These are phyloP conservation scores for Xylaria digitata DNA, from an alignment of 2,329 filamentous ascomycete species.

Conservation along the genomic window DNA sequence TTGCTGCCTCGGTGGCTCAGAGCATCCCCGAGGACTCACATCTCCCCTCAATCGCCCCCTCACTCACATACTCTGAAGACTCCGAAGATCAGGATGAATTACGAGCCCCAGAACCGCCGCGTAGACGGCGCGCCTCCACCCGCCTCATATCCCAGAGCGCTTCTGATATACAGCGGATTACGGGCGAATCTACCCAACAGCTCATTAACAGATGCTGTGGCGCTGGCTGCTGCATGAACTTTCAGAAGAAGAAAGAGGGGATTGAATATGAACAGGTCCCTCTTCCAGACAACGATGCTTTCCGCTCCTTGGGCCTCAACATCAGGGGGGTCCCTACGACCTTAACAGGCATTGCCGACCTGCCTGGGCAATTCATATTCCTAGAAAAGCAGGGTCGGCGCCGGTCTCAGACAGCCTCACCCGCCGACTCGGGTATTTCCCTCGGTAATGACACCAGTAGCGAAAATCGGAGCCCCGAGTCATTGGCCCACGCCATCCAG, in stretches of 20 bases:
- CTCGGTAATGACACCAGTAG: constrained; percentile 55
- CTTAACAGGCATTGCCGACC: constrained; percentile 75
- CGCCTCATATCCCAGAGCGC: constrained; percentile 73
- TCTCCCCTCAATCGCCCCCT: constrained; percentile 66
- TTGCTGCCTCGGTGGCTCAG: constrained; percentile 55
- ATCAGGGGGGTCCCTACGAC: constrained; percentile 79
- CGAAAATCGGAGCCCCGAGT: constrained; percentile 49
- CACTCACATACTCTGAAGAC: constrained; percentile 71
- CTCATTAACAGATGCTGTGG: constrained; percentile 73
- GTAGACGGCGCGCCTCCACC: constrained; percentile 74
- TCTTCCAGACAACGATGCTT: constrained; percentile 85
- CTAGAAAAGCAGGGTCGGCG: constrained; percentile 67
- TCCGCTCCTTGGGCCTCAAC: constrained; percentile 79
- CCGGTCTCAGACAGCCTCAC: constrained; percentile 55
- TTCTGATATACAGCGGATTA: constrained; percentile 71
- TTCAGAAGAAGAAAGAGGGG: constrained; percentile 57
- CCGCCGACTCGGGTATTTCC: constrained; percentile 63
- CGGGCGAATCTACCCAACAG: constrained; percentile 71
- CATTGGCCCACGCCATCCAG: constrained; percentile 40
- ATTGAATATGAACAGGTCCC: constrained; percentile 65
- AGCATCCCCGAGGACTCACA: constrained; percentile 59
- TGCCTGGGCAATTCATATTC: constrained; percentile 81
- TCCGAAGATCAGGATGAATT: constrained; percentile 69
- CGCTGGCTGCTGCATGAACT: constrained; percentile 70
- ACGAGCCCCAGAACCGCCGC: constrained; percentile 57